Evolutionary conservation across 768 basidiomycete genomes (phyloP).

Genomic region (Psilocybe subaeruginosa): DNA sequence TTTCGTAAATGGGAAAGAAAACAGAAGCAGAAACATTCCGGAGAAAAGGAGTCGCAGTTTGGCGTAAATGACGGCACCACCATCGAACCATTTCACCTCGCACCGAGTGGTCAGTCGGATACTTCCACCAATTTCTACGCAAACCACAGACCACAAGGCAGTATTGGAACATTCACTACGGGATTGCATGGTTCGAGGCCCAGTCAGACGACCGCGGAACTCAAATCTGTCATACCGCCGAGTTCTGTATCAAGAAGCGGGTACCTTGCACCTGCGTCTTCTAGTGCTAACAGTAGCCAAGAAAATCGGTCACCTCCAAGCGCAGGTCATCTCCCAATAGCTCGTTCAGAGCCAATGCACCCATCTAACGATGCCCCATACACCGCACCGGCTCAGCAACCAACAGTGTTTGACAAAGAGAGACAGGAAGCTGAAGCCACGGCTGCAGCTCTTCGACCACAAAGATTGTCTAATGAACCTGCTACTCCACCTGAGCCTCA

Average conservation of each 20-base stretch:
- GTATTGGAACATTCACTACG: not conserved
- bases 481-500: not conserved
- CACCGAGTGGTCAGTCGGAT: not conserved
- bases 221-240: not conserved
- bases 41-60: not conserved
- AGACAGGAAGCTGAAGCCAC: not conserved
- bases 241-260: not conserved
- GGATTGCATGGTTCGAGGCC: not conserved
- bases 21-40: not conserved
- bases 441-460: not conserved
- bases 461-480: not conserved
- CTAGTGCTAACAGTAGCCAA: not conserved
- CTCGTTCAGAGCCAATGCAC: not conserved
- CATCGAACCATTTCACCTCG: not conserved
- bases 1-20: conserved; percentile 1
- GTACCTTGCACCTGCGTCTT: not conserved
- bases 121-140: not conserved
- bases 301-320: not conserved
- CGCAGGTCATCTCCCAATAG: not conserved
- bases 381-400: not conserved
- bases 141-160: not conserved
- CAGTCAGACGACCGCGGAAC: not conserved
- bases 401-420: not conserved
- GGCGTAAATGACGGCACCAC: not conserved
- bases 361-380: not conserved